These are phyloP conservation scores for Suillus tomentosus DNA, from an alignment of 768 basidiomycete species.

Conservation along the genomic window DNA sequence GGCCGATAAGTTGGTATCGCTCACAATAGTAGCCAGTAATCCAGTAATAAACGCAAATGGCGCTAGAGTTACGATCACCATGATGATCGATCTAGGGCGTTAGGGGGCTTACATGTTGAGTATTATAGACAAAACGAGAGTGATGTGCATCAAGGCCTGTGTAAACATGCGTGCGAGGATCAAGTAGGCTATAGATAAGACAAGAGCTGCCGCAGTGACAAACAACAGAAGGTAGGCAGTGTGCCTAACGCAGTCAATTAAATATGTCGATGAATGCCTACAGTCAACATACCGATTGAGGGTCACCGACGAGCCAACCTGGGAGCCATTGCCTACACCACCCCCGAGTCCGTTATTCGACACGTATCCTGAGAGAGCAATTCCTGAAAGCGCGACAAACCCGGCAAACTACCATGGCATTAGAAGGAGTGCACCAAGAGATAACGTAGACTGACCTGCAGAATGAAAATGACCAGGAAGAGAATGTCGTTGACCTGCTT, in stretches of 20 bases:
- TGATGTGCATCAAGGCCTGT: conserved; percentile 74
- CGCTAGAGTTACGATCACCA: conserved; percentile 41
- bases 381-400: conserved; percentile 66
- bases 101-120: conserved; percentile 60
- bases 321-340: conserved; percentile 55
- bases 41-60: conserved; percentile 76
- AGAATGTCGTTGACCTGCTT: conserved; percentile 73
- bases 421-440: not conserved
- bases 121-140: conserved; percentile 60
- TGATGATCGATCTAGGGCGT: not conserved
- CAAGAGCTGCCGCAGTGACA: conserved; percentile 65
- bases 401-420: conserved; percentile 53
- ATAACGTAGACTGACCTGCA: conserved; percentile 47
- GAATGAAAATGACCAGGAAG: conserved; percentile 70
- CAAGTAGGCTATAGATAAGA: conserved; percentile 68
- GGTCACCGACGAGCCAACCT: conserved; percentile 58
- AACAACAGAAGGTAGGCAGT: conserved; percentile 78
- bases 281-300: conserved; percentile 57
- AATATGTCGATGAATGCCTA: not conserved
- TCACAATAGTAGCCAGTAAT: conserved; percentile 68
- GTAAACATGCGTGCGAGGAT: conserved; percentile 75
- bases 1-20: conserved; percentile 30
- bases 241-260: conserved; percentile 43
- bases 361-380: conserved; percentile 65
- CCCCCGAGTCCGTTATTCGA: conserved; percentile 69